Conservation (phyloP, 768 basidiomycete genomes). For the Leccinum variicolor region DNA sequence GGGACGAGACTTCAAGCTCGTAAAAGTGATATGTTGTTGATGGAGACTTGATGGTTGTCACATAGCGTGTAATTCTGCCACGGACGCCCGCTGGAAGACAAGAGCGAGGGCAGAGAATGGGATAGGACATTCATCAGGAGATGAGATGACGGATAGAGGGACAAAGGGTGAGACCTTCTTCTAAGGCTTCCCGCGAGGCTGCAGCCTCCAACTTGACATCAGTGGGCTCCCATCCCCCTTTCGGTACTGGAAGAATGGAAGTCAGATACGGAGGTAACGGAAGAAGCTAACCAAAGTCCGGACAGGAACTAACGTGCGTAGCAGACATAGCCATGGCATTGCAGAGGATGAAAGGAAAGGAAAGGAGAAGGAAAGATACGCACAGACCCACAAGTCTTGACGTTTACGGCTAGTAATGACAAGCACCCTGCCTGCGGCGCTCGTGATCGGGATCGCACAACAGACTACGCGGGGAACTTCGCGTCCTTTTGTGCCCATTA, state of each 20-base stretch:
- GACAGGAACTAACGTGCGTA: background rate
- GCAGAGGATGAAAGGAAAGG: background rate
- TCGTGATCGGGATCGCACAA: constrained; percentile 83
- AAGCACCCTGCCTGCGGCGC: constrained; percentile 71
- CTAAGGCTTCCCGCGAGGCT: constrained; percentile 87
- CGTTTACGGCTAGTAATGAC: constrained; percentile 84
- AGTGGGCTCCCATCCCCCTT: constrained; percentile 85
- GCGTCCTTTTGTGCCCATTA: constrained; percentile 68
- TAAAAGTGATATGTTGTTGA: constrained; percentile 87
- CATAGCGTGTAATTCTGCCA: constrained; percentile 81
- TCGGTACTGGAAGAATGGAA: constrained; percentile 59
- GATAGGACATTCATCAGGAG: constrained; percentile 61
- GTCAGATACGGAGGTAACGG: constrained; percentile 5
- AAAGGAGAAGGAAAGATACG: constrained; percentile 41
- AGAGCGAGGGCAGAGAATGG: constrained; percentile 33
- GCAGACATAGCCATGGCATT: constrained; percentile 1
- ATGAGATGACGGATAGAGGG: constrained; percentile 68
- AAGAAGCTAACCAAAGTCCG: background rate
- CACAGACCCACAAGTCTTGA: constrained; percentile 81
- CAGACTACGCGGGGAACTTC: constrained; percentile 82
- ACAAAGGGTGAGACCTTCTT: constrained; percentile 93
- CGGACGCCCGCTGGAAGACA: constrained; percentile 72
- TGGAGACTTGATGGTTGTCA: constrained; percentile 76
- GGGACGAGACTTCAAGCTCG: constrained; percentile 75
- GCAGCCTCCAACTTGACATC: constrained; percentile 83